Base-by-base conservation (phyloP, 2,329 filamentous ascomycete genomes). In the Phaeosphaeriaceae sp. region DNA sequence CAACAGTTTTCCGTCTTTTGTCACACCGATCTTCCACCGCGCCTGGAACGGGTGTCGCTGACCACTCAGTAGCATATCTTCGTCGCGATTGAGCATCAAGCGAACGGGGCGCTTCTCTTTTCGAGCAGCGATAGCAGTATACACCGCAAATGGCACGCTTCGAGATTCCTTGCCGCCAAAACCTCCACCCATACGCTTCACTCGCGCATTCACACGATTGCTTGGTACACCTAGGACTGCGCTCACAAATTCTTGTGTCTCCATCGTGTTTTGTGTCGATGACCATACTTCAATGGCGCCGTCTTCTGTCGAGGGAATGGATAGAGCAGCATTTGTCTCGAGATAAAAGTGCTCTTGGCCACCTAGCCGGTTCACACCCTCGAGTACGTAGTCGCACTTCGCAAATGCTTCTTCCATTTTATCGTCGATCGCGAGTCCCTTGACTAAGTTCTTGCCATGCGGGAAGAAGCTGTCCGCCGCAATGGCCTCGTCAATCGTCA, bases 301-400 rank as follows among this genome's bases (percentile, higher is more conserved):
- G 76, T 97, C 92, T 76, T 97, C 94, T 0, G 86, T 87, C 70
- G 96, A 96, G 0, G 94, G 94, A 51, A 97, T 88, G 0, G 87
- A 92, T 2, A 97, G 78, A 46, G 89, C 90, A 1, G 92, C 93
- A 62, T 97, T 90, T 0, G 94, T 97, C 77, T 98, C 94, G 1
- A 98, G 85, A 68, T 98, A 98, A 74, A 98, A 98, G 73, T 98
- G 94, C 75, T 98, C 94, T 73, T 99, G 95, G 0, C 94, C 95
- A 51, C 94, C 94, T 85, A 98, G 96, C 53, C 93, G 85, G 1
- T 89, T 86, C 0, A 89, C 86, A 19, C 94, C 95, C n/a, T 87
- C 89, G 66, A 97, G 93, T 2, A 96, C 84, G 70, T 92, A 86
- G 67, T 97, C 93, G 2, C 87, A 91, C 7, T 88, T 83, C 54